Evolutionary conservation across 1,139 yeast genomes (phyloP).

Genomic region (Meyerozyma guilliermondii): DNA sequence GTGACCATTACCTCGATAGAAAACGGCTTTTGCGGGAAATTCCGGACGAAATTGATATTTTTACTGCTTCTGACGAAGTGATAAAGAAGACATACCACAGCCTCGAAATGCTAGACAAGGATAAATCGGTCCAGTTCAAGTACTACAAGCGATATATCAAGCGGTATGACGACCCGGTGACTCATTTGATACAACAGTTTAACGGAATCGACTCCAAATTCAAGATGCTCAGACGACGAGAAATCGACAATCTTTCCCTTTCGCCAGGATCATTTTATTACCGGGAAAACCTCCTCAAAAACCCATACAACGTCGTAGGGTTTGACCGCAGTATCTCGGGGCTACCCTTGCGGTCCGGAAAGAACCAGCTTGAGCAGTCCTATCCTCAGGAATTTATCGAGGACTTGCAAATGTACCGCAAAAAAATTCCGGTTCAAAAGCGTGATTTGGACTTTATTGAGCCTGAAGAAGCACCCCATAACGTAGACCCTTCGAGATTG

Average conservation of each 20-base stretch:
- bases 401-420: slow-evolving; percentile 30
- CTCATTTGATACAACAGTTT: slow-evolving; percentile 29
- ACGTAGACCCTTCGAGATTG: slow-evolving; percentile 17
- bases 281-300: slow-evolving; percentile 26
- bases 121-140: slow-evolving; percentile 35
- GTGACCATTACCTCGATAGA: slow-evolving; percentile 35
- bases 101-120: slow-evolving; percentile 31
- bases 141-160: slow-evolving; percentile 29
- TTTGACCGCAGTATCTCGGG: slow-evolving; percentile 40
- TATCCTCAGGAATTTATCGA: slow-evolving; percentile 40
- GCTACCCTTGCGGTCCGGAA: slow-evolving; percentile 30
- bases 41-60: slow-evolving; percentile 37
- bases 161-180: slow-evolving; percentile 31
- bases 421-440: slow-evolving; percentile 31
- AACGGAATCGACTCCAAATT: slow-evolving; percentile 36
- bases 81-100: slow-evolving; percentile 29
- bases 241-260: slow-evolving; percentile 24
- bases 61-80: slow-evolving; percentile 22
- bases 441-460: slow-evolving; percentile 37
- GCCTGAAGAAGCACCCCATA: slow-evolving; percentile 18
- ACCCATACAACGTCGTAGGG: slow-evolving; percentile 41
- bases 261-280: slow-evolving; percentile 24
- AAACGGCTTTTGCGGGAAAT: slow-evolving; percentile 26
- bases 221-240: slow-evolving; percentile 31
- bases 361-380: slow-evolving; percentile 12